A percentile compares a stretch with the other conserved stretches of the same genome.
phyloP scores from a whole-genome alignment of 768 basidiomycete genomes.

The Jaapia argillacea region DNA sequence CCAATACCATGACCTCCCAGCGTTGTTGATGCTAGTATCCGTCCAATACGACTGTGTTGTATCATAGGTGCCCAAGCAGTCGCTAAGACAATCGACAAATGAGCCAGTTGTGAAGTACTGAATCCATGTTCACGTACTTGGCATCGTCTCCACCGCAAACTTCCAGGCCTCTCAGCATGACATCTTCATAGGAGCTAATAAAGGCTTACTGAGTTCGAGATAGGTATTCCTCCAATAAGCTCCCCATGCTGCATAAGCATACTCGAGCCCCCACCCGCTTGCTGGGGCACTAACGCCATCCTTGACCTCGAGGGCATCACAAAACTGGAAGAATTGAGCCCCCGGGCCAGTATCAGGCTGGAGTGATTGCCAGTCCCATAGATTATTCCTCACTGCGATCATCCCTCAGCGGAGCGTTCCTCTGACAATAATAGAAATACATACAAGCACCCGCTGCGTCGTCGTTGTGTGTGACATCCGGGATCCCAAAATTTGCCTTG shows the following conservation, averaged over 20 bases:
- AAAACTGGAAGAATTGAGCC: conserved; percentile 46
- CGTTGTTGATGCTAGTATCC: conserved; percentile 44
- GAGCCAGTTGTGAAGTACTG: background rate
- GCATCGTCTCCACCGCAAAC: conserved; percentile 39
- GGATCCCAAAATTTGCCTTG: conserved; percentile 52
- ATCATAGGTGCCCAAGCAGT: conserved; percentile 34
- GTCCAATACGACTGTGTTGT: conserved; percentile 34
- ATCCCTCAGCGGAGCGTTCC: background rate
- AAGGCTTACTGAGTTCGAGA: conserved; percentile 31
- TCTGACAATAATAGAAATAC: conserved; percentile 9
- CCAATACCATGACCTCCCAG: conserved; percentile 60
- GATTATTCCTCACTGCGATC: conserved; percentile 28
- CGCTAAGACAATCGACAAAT: conserved; percentile 9
- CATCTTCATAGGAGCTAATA: background rate
- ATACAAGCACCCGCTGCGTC: conserved; percentile 52
- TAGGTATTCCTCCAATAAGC: conserved; percentile 41
- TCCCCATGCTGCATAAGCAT: conserved; percentile 54
- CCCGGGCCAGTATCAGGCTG: conserved; percentile 38
- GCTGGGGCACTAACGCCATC: conserved; percentile 39
- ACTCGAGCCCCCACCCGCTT: conserved; percentile 50
- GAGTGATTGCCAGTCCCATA: conserved; percentile 62
- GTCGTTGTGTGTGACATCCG: conserved; percentile 45
- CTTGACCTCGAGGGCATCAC: conserved; percentile 60
- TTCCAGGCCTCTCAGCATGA: no score
- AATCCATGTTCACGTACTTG: conserved; percentile 47